These are phyloP conservation scores for Phyllosticta paracitricarpa DNA, from an alignment of 2,329 filamentous ascomycete genomes.

Conservation along the genomic window DNA sequence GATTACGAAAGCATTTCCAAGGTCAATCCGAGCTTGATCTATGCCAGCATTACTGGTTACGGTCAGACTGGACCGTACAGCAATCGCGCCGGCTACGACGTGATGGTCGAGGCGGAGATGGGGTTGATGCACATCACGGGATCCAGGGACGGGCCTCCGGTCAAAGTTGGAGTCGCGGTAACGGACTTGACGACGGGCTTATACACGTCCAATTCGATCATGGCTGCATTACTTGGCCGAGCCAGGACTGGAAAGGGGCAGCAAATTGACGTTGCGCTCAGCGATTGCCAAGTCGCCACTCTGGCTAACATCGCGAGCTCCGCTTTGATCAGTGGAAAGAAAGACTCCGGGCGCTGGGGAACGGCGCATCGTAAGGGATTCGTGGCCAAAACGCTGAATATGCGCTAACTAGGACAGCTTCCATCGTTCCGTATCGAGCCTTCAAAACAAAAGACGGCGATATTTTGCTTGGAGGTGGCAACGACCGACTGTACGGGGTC, in stretches of 20 bases:
- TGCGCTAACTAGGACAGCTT: conserved; percentile 47
- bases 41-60: conserved; percentile 94
- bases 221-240: conserved; percentile 79
- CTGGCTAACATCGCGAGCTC: conserved; percentile 93
- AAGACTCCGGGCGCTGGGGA: conserved; percentile 85
- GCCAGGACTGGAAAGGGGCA: conserved; percentile 70
- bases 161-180: conserved; percentile 95
- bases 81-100: conserved; percentile 85
- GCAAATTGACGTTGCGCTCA: conserved; percentile 83
- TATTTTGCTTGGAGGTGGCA: conserved; percentile 54
- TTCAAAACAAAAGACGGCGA: conserved; percentile 58
- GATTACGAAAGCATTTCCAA: conserved; percentile 72
- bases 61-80: conserved; percentile 90
- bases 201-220: conserved; percentile 90
- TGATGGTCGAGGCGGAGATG: conserved; percentile 98
- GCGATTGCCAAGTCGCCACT: conserved; percentile 90
- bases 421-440: conserved; percentile 88
- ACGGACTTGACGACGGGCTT: conserved; percentile 92
- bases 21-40: conserved; percentile 81
- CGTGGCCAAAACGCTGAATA: background rate
- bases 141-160: conserved; percentile 73
- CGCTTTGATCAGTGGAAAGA: conserved; percentile 75
- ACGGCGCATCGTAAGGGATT: conserved; percentile 71
- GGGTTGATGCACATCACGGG: conserved; percentile 98
- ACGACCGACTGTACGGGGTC: conserved; percentile 52